These are phyloP conservation scores for Stagonosporopsis cucurbitacearum DNA, from an alignment of 2,329 filamentous ascomycete species.

Conservation along the genomic window DNA sequence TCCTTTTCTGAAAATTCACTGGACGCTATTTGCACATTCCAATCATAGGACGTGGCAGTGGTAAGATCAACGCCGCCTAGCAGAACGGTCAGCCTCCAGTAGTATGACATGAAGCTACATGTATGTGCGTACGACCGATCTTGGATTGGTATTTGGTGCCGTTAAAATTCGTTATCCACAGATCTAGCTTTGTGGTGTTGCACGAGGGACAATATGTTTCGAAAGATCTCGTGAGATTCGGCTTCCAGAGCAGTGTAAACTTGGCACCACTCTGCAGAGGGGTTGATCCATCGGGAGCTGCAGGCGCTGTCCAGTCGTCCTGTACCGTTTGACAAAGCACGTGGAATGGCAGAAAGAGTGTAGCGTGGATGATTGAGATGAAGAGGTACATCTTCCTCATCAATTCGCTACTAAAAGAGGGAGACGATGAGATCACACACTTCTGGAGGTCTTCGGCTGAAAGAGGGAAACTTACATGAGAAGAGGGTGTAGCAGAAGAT, in stretches of 20 bases:
- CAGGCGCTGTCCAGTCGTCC: slow-evolving; percentile 26
- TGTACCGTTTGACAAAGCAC: slow-evolving; percentile 24
- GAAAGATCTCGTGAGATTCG: slow-evolving; percentile 14
- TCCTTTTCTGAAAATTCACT: slow-evolving; percentile 16
- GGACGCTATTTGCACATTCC: slow-evolving; percentile 26
- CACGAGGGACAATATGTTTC: slow-evolving; percentile 17
- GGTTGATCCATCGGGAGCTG: slow-evolving; percentile 24
- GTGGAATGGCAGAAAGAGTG: slow-evolving; percentile 5
- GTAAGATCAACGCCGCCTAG: slow-evolving; percentile 22
- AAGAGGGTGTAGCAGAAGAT: neutral
- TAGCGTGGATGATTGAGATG: slow-evolving; percentile 1
- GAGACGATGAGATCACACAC: neutral
- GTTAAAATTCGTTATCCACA: slow-evolving; percentile 25
- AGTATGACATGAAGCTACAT: neutral
- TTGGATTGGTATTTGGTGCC: slow-evolving; percentile 18
- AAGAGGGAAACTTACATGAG: neutral
- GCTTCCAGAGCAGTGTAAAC: slow-evolving; percentile 25
- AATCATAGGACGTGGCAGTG: slow-evolving; percentile 19
- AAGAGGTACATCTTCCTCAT: slow-evolving; percentile 6
- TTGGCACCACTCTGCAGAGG: slow-evolving; percentile 18
- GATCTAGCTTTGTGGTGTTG: slow-evolving; percentile 21
- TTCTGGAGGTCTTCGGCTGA: too few species aligned
- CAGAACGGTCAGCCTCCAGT: slow-evolving; percentile 3
- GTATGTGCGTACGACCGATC: slow-evolving; percentile 20
- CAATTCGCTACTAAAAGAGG: neutral